These are phyloP conservation scores for Aeminium ludgeri DNA, from an alignment of 495 filamentous ascomycete genomes.

Conservation along the genomic window DNA sequence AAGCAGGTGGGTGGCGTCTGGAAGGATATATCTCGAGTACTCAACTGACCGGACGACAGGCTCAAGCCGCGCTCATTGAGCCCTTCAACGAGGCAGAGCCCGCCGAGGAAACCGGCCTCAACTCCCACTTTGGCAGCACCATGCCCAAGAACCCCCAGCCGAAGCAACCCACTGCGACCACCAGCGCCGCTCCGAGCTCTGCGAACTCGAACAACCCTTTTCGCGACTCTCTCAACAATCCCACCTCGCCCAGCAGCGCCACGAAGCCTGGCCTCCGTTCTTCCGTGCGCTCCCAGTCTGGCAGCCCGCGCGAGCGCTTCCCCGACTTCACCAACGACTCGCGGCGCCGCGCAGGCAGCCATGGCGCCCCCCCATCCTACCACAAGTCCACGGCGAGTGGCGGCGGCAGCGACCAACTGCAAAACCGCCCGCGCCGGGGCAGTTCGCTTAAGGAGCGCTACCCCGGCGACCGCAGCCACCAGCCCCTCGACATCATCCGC, in stretches of 20 bases:
- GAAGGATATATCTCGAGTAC: no score
- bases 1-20: conserved; percentile 10
- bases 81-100: conserved; percentile 39
- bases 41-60: no score
- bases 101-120: conserved; percentile 35
- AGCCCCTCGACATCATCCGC: conserved; percentile 44
- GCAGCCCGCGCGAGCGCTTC: conserved; percentile 23
- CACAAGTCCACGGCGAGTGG: conserved; percentile 3
- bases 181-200: conserved; percentile 14
- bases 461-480: conserved; percentile 42
- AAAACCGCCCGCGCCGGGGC: conserved; percentile 22
- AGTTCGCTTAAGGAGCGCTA: conserved; percentile 41
- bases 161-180: conserved; percentile 13
- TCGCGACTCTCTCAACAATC: conserved; percentile 17
- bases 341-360: conserved; percentile 14
- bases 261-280: conserved; percentile 11
- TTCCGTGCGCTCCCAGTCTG: conserved; percentile 16
- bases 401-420: background rate
- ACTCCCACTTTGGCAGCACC: conserved; percentile 29
- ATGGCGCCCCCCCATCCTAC: conserved; percentile 9
- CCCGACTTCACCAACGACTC: conserved; percentile 19
- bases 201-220: conserved; percentile 22
- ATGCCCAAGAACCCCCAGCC: no score
- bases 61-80: conserved; percentile 39
- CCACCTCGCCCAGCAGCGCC: conserved; percentile 17